These are phyloP conservation scores for Neurospora hispaniola DNA, from an alignment of 495 filamentous ascomycete genomes.

Conservation along the genomic window DNA sequence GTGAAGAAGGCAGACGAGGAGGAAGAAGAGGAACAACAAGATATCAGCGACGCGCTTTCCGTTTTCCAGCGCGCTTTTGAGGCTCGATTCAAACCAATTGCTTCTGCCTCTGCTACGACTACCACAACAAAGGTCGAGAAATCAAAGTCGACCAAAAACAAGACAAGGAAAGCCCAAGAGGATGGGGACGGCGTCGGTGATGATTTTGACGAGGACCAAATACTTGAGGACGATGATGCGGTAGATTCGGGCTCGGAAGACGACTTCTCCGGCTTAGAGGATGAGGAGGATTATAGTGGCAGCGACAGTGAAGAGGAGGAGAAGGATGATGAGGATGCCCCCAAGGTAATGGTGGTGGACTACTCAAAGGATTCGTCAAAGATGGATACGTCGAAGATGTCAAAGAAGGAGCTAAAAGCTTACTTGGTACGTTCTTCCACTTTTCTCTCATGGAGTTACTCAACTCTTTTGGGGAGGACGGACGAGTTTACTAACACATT, in stretches of 20 bases:
- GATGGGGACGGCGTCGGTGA: slow-evolving; percentile 21
- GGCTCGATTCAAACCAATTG: slow-evolving; percentile 68
- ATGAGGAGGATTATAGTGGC: slow-evolving; percentile 8
- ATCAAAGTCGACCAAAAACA: slow-evolving; percentile 16
- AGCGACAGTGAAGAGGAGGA: slow-evolving; percentile 1
- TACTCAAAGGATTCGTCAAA: slow-evolving; percentile 28
- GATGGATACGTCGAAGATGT: slow-evolving; percentile 32
- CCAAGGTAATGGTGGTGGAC: slow-evolving; percentile 53
- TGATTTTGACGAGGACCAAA: slow-evolving; percentile 17
- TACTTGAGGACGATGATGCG: slow-evolving; percentile 3
- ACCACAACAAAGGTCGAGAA: slow-evolving; percentile 10
- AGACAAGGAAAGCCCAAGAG: slow-evolving; percentile 9
- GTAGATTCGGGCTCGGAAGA: slow-evolving; percentile 45
- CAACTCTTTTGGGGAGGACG: background rate
- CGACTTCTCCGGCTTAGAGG: slow-evolving; percentile 45
- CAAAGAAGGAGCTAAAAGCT: slow-evolving; percentile 61
- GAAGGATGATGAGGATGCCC: slow-evolving; percentile 12
- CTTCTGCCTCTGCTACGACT: slow-evolving; percentile 18
- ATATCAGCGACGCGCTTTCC: slow-evolving; percentile 29
- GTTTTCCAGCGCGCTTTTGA: slow-evolving; percentile 79
- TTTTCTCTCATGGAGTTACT: background rate
- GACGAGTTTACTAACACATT: slow-evolving; percentile 18
- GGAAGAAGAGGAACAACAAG: slow-evolving; percentile 1
- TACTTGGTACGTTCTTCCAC: slow-evolving; percentile 52
- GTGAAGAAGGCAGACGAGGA: background rate